Conservation (phyloP, 306 rosid genomes). For the Pueraria montana region DNA sequence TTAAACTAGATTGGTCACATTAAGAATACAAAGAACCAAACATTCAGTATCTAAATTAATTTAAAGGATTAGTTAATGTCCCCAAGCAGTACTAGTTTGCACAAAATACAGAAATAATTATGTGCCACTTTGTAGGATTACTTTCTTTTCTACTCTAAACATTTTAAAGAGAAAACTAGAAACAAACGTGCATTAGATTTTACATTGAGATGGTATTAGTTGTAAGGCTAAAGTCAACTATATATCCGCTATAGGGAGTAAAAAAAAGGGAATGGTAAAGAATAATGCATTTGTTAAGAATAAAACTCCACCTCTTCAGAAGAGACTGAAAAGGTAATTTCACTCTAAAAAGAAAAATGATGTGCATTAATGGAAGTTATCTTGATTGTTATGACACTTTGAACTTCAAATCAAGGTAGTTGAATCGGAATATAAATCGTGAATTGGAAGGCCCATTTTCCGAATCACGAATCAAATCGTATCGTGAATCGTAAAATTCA, state of each 20-base stretch:
- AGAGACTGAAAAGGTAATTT: conserved; percentile 14
- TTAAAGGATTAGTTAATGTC: conserved; percentile 3
- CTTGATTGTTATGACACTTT: conserved; percentile 29
- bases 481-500: no score
- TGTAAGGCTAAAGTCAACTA: background rate
- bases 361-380: conserved; percentile 2
- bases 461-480: no score
- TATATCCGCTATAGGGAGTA: background rate
- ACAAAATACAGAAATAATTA: conserved; percentile 30
- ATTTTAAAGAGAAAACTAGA: conserved; percentile 30
- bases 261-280: conserved; percentile 1
- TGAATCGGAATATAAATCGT: no score
- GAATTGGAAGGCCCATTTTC: no score
- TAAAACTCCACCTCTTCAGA: background rate
- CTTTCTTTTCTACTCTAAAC: conserved; percentile 21
- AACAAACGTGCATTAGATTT: background rate
- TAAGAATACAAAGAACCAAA: conserved; percentile 28
- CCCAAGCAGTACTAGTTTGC: conserved; percentile 18
- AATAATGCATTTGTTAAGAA: background rate
- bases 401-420: no score
- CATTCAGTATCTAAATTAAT: background rate
- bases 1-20: conserved; percentile 23
- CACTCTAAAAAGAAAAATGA: background rate
- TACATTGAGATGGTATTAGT: conserved; percentile 2
- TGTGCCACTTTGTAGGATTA: background rate